A percentile compares a stretch with the other conserved stretches of the same genome.
These are phyloP conservation scores for Gillenia trifoliata DNA, from an alignment of 306 rosid genomes.

Conservation along the genomic window DNA sequence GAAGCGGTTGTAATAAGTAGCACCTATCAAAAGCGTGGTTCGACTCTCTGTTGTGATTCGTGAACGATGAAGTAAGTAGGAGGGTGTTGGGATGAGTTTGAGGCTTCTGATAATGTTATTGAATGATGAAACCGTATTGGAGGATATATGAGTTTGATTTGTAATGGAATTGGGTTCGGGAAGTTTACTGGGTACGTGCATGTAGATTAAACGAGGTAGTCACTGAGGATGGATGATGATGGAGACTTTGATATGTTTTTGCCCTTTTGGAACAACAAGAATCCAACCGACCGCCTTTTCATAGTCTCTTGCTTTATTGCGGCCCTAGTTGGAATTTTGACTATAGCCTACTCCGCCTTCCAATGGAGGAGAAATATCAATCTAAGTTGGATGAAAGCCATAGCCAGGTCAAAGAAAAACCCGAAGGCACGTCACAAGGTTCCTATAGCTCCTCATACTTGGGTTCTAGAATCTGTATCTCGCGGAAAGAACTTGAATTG, in stretches of 20 bases:
- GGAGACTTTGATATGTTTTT: slow-evolving; percentile 59
- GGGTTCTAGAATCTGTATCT: slow-evolving; percentile 73
- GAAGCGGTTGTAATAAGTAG: slow-evolving; percentile 23
- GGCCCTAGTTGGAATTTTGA: slow-evolving; percentile 80
- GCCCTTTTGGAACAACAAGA: slow-evolving; percentile 69
- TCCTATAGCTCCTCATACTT: slow-evolving; percentile 70
- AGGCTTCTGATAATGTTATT: neutral
- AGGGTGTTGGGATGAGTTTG: slow-evolving; percentile 3
- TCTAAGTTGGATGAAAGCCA: slow-evolving; percentile 93
- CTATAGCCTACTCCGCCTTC: slow-evolving; percentile 86
- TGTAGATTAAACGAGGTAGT: slow-evolving; percentile 8
- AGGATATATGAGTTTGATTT: neutral
- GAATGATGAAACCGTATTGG: neutral
- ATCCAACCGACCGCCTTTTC: slow-evolving; percentile 75
- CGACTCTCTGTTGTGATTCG: slow-evolving; percentile 7
- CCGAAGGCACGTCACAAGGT: slow-evolving; percentile 71
- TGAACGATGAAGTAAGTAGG: neutral
- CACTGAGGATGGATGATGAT: slow-evolving; percentile 65
- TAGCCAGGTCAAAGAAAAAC: slow-evolving; percentile 85
- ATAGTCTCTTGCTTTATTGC: slow-evolving; percentile 64
- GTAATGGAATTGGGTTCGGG: slow-evolving; percentile 18
- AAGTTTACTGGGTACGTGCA: slow-evolving; percentile 5
- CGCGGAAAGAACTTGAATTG: slow-evolving; percentile 90
- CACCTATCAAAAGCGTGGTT: neutral
- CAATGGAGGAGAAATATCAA: slow-evolving; percentile 98